Conservation (phyloP, 805 yeast genomes). For the Candida anglica region DNA sequence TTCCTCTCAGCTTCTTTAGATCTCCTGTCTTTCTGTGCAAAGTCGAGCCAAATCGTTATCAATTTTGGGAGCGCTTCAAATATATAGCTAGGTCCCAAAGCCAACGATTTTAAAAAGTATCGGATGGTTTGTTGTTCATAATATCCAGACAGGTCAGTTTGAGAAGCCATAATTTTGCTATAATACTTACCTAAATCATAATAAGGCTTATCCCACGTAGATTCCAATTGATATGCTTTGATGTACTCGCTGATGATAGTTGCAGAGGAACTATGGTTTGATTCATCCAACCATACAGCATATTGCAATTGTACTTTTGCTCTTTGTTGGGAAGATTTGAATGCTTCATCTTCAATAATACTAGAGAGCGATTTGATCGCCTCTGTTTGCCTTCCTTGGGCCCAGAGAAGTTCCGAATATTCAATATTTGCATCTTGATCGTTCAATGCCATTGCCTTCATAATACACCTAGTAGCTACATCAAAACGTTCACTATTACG, state of each 20-base stretch:
- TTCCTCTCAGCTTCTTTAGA: slow-evolving; percentile 28
- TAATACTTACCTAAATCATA: slow-evolving; percentile 78
- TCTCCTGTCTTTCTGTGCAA: slow-evolving; percentile 34
- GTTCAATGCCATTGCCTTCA: slow-evolving; percentile 49
- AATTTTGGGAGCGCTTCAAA: slow-evolving; percentile 86
- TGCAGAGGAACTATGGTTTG: slow-evolving; percentile 77
- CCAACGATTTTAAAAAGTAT: slow-evolving; percentile 56
- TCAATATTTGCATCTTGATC: slow-evolving; percentile 59
- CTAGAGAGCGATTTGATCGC: slow-evolving; percentile 66
- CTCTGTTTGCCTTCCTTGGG: slow-evolving; percentile 79
- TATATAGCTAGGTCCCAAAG: slow-evolving; percentile 59
- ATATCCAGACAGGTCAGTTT: slow-evolving; percentile 44
- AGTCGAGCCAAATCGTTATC: slow-evolving; percentile 89
- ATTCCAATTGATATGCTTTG: slow-evolving; percentile 51
- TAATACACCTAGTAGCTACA: slow-evolving; percentile 63
- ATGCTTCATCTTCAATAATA: slow-evolving; percentile 21
- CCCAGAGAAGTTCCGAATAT: slow-evolving; percentile 82
- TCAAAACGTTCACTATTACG: slow-evolving; percentile 67
- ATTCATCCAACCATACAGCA: slow-evolving; percentile 83
- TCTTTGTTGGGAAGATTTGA: slow-evolving; percentile 12
- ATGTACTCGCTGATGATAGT: slow-evolving; percentile 69
- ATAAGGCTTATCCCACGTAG: slow-evolving; percentile 72
- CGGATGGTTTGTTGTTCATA: slow-evolving; percentile 54
- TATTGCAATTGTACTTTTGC: slow-evolving; percentile 65
- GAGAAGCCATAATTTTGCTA: slow-evolving; percentile 72